Evolutionary conservation across 768 basidiomycete genomes (phyloP).

Genomic region (Hebeloma cylindrosporum): DNA sequence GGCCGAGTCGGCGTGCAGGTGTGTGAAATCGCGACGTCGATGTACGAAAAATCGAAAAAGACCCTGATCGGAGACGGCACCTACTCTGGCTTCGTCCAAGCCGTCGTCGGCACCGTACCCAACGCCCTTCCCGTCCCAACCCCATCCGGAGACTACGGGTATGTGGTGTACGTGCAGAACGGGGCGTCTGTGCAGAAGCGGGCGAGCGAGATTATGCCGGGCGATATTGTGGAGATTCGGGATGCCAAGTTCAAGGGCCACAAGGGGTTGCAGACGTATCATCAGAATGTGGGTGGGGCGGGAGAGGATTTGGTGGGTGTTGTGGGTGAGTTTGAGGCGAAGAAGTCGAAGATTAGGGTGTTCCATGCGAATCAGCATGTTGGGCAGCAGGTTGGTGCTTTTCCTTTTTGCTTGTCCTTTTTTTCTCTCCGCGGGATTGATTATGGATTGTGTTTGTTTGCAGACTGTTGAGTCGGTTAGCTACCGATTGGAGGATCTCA

Average conservation of each 20-base stretch:
- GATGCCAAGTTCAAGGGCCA: conserved; percentile 78
- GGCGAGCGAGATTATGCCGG: conserved; percentile 79
- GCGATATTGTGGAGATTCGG: conserved; percentile 74
- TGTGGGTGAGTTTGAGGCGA: conserved; percentile 78
- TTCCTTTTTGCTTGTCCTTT: conserved; percentile 6
- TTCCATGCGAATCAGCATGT: conserved; percentile 88
- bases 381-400: conserved; percentile 67
- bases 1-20: conserved; percentile 75
- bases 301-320: conserved; percentile 67
- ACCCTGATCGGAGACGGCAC: conserved; percentile 82
- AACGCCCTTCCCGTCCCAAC: conserved; percentile 46
- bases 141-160: conserved; percentile 55
- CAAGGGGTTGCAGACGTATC: conserved; percentile 78
- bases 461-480: conserved; percentile 73
- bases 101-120: conserved; percentile 66
- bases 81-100: conserved; percentile 72
- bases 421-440: too few relatives aligned
- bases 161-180: conserved; percentile 74
- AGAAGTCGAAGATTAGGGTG: conserved; percentile 84
- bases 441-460: conserved; percentile 5
- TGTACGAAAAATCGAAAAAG: conserved; percentile 78
- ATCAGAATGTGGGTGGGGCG: conserved; percentile 48
- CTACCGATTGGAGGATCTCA: conserved; percentile 87
- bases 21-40: conserved; percentile 61
- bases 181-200: conserved; percentile 67